Evolutionary conservation across 1,284 basidiomycete species (phyloP).

Genomic region (Rhizoctonia solani): DNA sequence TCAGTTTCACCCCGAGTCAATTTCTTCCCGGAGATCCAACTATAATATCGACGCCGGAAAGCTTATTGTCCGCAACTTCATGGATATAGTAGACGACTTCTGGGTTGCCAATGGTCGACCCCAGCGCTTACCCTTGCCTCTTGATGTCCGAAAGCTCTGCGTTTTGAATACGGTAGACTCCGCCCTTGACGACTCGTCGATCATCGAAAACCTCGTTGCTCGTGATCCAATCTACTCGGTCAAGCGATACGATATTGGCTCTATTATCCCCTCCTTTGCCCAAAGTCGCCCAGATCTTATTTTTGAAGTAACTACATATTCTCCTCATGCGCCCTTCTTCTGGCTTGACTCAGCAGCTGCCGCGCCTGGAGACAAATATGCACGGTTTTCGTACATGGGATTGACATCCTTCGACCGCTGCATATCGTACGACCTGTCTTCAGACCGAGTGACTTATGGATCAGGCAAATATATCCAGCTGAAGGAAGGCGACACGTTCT

Average conservation of each 20-base stretch:
- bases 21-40: conserved; percentile 46
- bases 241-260: conserved; percentile 5
- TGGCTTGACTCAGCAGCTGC: conserved; percentile 26
- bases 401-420: background rate
- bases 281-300: conserved; percentile 17
- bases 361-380: conserved; percentile 12
- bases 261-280: conserved; percentile 12
- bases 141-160: background rate
- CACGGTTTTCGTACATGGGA: conserved; percentile 26
- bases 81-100: conserved; percentile 42
- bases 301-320: conserved; percentile 7
- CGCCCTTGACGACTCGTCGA: background rate
- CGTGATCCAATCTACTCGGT: too few species aligned
- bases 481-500: background rate
- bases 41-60: conserved; percentile 61
- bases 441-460: background rate
- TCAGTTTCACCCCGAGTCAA: conserved; percentile 93
- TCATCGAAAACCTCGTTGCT: too few species aligned
- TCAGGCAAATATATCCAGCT: background rate
- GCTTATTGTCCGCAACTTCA: conserved; percentile 69
- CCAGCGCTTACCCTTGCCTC: background rate
- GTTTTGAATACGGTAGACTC: background rate
- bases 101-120: conserved; percentile 62
- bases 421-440: conserved; percentile 20
- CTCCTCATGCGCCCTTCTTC: background rate